phyloP scores from a whole-genome alignment of 441 rosid species.

The Melastoma candidum region DNA sequence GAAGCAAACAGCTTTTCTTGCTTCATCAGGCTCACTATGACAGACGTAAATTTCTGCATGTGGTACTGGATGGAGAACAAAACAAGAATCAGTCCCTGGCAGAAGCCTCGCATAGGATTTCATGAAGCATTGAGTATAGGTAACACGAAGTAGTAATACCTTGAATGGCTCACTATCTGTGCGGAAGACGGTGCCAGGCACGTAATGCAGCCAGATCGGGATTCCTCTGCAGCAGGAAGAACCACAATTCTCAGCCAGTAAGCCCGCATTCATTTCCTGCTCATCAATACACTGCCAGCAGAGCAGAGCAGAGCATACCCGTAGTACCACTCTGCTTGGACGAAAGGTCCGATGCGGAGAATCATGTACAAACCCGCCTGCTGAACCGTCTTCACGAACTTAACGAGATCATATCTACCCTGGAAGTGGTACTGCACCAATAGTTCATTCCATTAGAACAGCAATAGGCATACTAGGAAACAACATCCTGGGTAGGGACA shows the following conservation, averaged over 20 bases:
- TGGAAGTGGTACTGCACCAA: slow-evolving; percentile 56
- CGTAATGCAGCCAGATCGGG: slow-evolving; percentile 90
- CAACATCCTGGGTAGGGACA: no score
- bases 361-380: slow-evolving; percentile 80
- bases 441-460: slow-evolving; percentile 5
- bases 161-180: slow-evolving; percentile 76
- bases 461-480: no score
- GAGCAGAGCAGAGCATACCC: slow-evolving; percentile 38
- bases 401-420: slow-evolving; percentile 77
- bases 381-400: slow-evolving; percentile 79
- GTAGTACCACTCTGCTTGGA: slow-evolving; percentile 93
- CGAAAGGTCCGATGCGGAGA: slow-evolving; percentile 88
- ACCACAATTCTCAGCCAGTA: background rate
- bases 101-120: background rate
- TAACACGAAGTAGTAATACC: slow-evolving; percentile 26
- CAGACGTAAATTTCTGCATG: slow-evolving; percentile 74
- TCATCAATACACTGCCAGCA: background rate
- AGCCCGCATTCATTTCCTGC: background rate
- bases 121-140: background rate
- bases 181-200: slow-evolving; percentile 81
- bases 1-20: slow-evolving; percentile 87
- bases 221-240: slow-evolving; percentile 49
- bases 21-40: slow-evolving; percentile 74
- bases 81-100: slow-evolving; percentile 8
- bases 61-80: slow-evolving; percentile 34